A percentile compares a stretch with the other conserved stretches of the same genome.
These are phyloP conservation scores for Lachnellula suecica DNA, from an alignment of 2,329 filamentous ascomycete genomes.

Conservation along the genomic window DNA sequence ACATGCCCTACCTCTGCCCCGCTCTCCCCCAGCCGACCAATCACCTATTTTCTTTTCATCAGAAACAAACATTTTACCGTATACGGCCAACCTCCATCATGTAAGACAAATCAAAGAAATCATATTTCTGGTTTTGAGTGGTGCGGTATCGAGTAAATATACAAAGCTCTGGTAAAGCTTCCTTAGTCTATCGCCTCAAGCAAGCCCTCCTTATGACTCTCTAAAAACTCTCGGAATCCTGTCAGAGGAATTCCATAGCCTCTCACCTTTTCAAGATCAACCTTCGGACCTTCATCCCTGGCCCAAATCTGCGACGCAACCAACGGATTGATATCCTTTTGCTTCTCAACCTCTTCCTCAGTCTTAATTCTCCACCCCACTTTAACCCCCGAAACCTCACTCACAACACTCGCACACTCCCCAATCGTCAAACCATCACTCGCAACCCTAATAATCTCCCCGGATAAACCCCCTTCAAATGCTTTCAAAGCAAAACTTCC, in stretches of 20 bases:
- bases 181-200: not conserved
- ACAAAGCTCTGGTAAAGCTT: too few relatives aligned
- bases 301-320: slow-evolving; percentile 3
- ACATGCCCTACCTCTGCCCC: too few relatives aligned
- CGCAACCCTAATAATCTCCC: slow-evolving; percentile 1
- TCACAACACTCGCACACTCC: not conserved
- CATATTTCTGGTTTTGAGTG: too few relatives aligned
- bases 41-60: too few relatives aligned
- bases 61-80: too few relatives aligned
- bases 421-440: not conserved
- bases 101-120: too few relatives aligned
- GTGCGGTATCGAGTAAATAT: too few relatives aligned
- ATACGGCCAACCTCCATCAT: too few relatives aligned
- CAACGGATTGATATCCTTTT: not conserved
- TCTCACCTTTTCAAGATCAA: slow-evolving; percentile 8
- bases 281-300: not conserved
- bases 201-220: not conserved
- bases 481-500: slow-evolving; percentile 3
- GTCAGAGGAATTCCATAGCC: slow-evolving; percentile 4
- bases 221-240: not conserved
- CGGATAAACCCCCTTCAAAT: not conserved
- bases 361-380: not conserved
- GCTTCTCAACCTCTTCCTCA: not conserved
- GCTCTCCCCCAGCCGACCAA: too few relatives aligned
- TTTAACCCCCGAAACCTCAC: slow-evolving; percentile 3